phyloP scores from a whole-genome alignment of 345 rosid species.

The Syzygium oleosum region DNA sequence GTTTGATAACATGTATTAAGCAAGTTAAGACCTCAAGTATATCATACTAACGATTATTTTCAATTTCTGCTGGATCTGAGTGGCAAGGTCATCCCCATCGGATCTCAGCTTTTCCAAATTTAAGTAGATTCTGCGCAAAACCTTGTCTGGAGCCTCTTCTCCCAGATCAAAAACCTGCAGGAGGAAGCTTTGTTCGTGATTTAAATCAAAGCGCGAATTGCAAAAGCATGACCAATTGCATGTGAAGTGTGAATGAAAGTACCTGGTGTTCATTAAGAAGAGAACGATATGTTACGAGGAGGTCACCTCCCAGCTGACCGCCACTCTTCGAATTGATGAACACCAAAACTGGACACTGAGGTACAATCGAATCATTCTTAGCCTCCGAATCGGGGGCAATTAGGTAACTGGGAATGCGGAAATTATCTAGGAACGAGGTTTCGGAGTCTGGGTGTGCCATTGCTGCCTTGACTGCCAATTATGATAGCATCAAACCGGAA shows the following conservation, averaged over 20 bases:
- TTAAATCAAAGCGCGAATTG: background rate
- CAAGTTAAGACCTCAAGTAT: background rate
- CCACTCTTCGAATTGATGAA: conserved; percentile 89
- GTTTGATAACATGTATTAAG: background rate
- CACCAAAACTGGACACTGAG: conserved; percentile 56
- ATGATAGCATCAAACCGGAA: background rate
- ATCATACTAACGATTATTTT: conserved; percentile 59
- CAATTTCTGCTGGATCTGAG: conserved; percentile 37
- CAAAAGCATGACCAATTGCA: background rate
- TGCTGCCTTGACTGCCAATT: background rate
- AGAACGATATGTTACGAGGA: conserved; percentile 48
- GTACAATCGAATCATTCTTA: conserved; percentile 8
- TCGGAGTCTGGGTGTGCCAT: conserved; percentile 22
- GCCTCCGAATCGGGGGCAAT: conserved; percentile 31
- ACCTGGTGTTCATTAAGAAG: conserved; percentile 64
- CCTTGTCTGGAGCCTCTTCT: conserved; percentile 57
- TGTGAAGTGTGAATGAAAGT: background rate
- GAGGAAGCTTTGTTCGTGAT: background rate
- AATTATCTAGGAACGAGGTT: conserved; percentile 24
- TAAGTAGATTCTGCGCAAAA: conserved; percentile 43
- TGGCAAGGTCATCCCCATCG: conserved; percentile 30
- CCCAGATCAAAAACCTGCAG: conserved; percentile 70
- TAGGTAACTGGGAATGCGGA: conserved; percentile 48
- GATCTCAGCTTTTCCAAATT: conserved; percentile 55
- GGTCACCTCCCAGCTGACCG: conserved; percentile 81